Evolutionary conservation across 345 rosid genomes (phyloP).

Genomic region (Populus euphratica): DNA sequence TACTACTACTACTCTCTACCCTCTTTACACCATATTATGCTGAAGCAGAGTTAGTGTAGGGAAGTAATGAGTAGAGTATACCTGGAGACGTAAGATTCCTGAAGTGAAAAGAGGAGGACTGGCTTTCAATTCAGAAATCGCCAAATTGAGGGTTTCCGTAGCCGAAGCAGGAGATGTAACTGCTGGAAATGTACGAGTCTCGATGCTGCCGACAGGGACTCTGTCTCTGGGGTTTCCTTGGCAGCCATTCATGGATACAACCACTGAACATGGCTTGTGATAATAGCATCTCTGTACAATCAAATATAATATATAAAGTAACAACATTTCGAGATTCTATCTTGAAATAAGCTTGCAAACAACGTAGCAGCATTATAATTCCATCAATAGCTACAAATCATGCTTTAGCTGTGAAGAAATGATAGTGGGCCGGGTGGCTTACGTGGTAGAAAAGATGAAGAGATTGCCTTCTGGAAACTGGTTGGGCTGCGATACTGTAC

Average conservation of each 20-base stretch:
- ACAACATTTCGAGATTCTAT: no score
- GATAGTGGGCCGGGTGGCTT: background rate
- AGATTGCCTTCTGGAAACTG: slow-evolving; percentile 21
- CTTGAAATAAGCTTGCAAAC: no score
- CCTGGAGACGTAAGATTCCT: slow-evolving; percentile 81
- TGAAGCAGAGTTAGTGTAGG: no score
- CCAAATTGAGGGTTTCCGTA: slow-evolving; percentile 47
- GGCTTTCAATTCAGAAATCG: slow-evolving; percentile 42
- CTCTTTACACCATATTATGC: no score
- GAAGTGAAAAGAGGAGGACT: slow-evolving; percentile 53
- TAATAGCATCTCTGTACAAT: slow-evolving; percentile 27
- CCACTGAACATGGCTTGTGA: slow-evolving; percentile 26
- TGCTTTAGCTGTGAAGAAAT: no score
- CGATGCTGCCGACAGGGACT: slow-evolving; percentile 46
- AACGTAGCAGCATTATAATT: no score
- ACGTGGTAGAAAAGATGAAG: slow-evolving; percentile 25
- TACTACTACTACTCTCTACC: background rate
- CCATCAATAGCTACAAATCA: no score
- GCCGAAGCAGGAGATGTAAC: slow-evolving; percentile 52
- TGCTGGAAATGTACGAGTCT: slow-evolving; percentile 47
- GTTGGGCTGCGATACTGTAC: slow-evolving; percentile 9
- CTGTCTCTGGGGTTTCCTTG: slow-evolving; percentile 37
- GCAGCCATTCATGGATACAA: slow-evolving; percentile 73
- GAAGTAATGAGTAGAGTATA: background rate
- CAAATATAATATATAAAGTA: no score